Evolutionary conservation across 257 asterid genomes (phyloP), one percentile per base, ranked within the genome.

Genomic region (Schizonepeta tenuifolia): DNA sequence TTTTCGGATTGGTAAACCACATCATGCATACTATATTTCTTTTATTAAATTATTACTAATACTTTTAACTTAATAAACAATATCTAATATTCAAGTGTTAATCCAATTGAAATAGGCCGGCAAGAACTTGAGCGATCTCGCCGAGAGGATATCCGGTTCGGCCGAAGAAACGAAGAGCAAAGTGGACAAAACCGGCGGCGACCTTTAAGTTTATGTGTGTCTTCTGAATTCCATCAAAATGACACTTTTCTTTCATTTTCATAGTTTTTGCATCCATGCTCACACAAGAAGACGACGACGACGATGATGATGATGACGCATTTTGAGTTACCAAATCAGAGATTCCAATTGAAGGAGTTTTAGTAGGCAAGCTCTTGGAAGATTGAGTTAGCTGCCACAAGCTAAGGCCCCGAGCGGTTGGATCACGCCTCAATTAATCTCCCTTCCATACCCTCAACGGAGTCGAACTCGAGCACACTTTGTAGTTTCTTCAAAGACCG

Each of bases 381-480:
- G 67, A 75, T 44, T 41, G 86, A 77, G 67, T 83, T 69, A 40
- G 81, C 69, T 28, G 89, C 81, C 74, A 84, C n/a, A n/a, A n/a
- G n/a, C n/a, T 77, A 33, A 87, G 63, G 40, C 73, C 88, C 28
- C 88, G 87, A 6, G 77, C 73, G 35, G 77, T 51, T 22, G 90
- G 81, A 79, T 91, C 88, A 67, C 82, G 86, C 78, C 79, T 82
- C 26, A 87, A n/a, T n/a, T n/a, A n/a, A 56, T 71, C 85, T 88
- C 56, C 90, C 89, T 78, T 83, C 88, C 22, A 87, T 78, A 11
- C 97, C 92, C 40, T 87, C 88, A 67, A 86, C 97, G 33, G 95
- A 87, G 76, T 89, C 83, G n/a, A n/a, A n/a, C n/a, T n/a, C n/a
- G 12, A 91, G 82, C 65, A 86, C 88, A 13, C 85, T 83, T 47